Conservation (phyloP, 257 asterid species). For the Solanum clarkiae region DNA sequence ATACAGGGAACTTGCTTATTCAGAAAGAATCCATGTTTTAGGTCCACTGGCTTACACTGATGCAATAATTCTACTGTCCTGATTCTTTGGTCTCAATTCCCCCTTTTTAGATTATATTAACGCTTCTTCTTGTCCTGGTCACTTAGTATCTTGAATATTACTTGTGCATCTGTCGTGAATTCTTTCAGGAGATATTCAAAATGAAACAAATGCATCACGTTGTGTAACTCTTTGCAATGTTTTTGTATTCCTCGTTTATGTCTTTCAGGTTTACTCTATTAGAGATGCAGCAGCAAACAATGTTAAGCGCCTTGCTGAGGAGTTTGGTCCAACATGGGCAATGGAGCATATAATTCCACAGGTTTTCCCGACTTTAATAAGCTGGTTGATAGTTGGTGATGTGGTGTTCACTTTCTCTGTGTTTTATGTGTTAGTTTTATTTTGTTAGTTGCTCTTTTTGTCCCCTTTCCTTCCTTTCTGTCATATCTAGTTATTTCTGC, state of each 20-base stretch:
- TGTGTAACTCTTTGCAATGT: neutral
- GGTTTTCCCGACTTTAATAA: constrained; percentile 22
- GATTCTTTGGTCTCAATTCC: neutral
- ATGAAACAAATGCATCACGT: neutral
- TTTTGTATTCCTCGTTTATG: neutral
- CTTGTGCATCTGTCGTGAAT: neutral
- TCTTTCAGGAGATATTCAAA: neutral
- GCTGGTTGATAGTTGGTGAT: neutral
- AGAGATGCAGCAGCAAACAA: constrained; percentile 83
- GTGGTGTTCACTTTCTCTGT: too few relatives aligned
- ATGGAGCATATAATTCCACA: constrained; percentile 88
- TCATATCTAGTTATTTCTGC: too few relatives aligned
- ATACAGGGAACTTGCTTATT: neutral
- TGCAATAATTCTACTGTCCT: neutral
- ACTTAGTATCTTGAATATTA: neutral
- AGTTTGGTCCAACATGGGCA: constrained; percentile 93
- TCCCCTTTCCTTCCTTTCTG: too few relatives aligned
- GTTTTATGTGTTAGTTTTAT: too few relatives aligned
- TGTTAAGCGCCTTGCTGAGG: constrained; percentile 77
- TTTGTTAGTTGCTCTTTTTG: too few relatives aligned
- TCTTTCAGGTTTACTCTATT: constrained; percentile 54
- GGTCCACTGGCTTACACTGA: neutral
- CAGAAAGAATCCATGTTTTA: neutral
- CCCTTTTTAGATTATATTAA: neutral
- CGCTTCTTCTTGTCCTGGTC: neutral